Evolutionary conservation across 768 basidiomycete genomes (phyloP).

Genomic region (Lentinula boryana): DNA sequence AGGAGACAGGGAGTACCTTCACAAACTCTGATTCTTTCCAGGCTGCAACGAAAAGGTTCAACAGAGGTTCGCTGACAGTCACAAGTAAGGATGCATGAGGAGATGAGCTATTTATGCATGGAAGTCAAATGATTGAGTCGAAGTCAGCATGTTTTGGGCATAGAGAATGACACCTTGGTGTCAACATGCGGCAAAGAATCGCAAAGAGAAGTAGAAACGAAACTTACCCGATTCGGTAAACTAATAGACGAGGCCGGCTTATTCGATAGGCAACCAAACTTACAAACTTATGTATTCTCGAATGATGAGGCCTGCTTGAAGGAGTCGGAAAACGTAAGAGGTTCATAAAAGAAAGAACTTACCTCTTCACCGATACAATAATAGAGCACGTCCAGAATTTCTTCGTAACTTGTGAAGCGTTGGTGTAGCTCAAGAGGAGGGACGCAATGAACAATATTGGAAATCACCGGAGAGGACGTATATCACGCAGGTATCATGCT

Average conservation of each 20-base stretch:
- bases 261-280: background rate
- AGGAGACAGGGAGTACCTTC: background rate
- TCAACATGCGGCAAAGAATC: background rate
- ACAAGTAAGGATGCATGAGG: background rate
- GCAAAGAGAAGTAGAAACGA: background rate
- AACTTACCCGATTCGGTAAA: background rate
- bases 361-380: background rate
- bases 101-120: background rate
- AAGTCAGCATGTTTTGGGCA: background rate
- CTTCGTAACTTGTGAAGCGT: no score
- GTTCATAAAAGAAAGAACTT: background rate
- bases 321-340: background rate
- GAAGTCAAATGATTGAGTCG: background rate
- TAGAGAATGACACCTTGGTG: background rate
- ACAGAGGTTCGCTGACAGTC: background rate
- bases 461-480: no score
- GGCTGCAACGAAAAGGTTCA: background rate
- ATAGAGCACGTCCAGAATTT: background rate
- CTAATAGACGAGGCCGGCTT: background rate
- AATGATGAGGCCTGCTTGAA: background rate
- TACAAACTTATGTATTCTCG: background rate
- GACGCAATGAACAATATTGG: no score
- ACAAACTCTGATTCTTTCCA: background rate
- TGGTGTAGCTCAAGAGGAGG: no score
- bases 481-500: no score